A percentile compares a stretch with the other conserved stretches of the same genome.
Evolutionary conservation across 2,329 filamentous ascomycete species (phyloP).

Genomic region (Thelonectria olida): DNA sequence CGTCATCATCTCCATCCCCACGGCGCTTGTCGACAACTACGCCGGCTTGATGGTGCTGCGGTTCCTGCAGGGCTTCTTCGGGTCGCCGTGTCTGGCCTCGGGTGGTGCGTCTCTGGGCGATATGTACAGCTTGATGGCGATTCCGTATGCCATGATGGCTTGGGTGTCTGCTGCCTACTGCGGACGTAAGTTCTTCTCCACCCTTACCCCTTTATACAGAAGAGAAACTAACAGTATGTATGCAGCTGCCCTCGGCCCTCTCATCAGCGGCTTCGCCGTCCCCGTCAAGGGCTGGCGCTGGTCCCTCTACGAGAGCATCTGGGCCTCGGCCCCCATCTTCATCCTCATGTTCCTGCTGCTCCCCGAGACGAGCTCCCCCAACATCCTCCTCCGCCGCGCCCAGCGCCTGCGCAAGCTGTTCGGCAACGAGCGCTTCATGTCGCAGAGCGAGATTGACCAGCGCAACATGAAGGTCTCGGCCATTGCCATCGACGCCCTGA

Average conservation of each 20-base stretch:
- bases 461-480: constrained; percentile 57
- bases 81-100: constrained; percentile 71
- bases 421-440: constrained; percentile 64
- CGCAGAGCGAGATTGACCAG: constrained; percentile 72
- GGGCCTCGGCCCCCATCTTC: constrained; percentile 67
- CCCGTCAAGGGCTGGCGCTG: constrained; percentile 69
- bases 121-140: constrained; percentile 62
- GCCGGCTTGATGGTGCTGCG: constrained; percentile 70
- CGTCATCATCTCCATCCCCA: constrained; percentile 72
- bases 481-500: constrained; percentile 64
- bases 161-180: constrained; percentile 66
- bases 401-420: constrained; percentile 68
- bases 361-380: constrained; percentile 69
- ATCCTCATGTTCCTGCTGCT: constrained; percentile 69
- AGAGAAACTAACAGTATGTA: constrained; percentile 29
- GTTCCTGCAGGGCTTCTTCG: constrained; percentile 73
- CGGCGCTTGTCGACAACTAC: constrained; percentile 70
- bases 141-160: constrained; percentile 66
- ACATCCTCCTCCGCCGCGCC: constrained; percentile 69
- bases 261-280: constrained; percentile 69
- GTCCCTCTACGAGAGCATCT: constrained; percentile 71
- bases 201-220: constrained; percentile 17
- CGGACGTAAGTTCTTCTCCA: constrained; percentile 46
- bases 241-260: constrained; percentile 64
- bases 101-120: constrained; percentile 62